Evolutionary conservation across 2,329 filamentous ascomycete species (phyloP).

Genomic region (Aspergillus quadricinctus): DNA sequence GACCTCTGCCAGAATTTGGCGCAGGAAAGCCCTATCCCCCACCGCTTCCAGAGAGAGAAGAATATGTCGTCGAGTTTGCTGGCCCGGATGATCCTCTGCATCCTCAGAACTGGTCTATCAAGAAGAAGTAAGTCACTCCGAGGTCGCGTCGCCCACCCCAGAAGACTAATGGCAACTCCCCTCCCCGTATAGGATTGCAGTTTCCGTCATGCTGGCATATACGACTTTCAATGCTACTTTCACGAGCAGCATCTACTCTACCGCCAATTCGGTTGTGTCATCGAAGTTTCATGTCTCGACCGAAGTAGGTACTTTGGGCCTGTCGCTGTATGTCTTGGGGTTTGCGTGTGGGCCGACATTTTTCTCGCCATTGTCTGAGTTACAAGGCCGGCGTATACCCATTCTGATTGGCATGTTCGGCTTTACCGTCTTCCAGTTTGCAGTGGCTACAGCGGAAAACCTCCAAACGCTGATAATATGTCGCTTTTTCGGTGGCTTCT

Average conservation of each 20-base stretch:
- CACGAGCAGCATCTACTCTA: constrained; percentile 64
- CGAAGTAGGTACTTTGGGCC: constrained; percentile 39
- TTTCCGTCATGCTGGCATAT: constrained; percentile 35
- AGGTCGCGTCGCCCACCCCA: neutral
- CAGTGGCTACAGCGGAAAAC: constrained; percentile 35
- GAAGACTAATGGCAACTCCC: neutral
- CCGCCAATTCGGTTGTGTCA: constrained; percentile 57
- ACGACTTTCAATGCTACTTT: constrained; percentile 54
- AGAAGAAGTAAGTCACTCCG: constrained; percentile 61
- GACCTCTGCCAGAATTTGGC: constrained; percentile 43
- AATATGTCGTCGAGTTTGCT: constrained; percentile 69
- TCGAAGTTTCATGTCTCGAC: constrained; percentile 53
- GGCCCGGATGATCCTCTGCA: constrained; percentile 78
- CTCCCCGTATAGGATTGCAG: constrained; percentile 17
- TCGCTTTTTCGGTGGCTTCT: constrained; percentile 50
- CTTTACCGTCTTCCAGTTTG: constrained; percentile 40
- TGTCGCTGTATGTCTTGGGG: constrained; percentile 43
- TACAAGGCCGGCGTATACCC: constrained; percentile 54
- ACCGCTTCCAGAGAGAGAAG: constrained; percentile 51
- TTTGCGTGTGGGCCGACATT: constrained; percentile 52
- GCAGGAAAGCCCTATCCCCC: constrained; percentile 56
- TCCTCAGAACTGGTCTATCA: constrained; percentile 79
- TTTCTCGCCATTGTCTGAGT: constrained; percentile 57
- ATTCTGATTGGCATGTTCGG: constrained; percentile 37
- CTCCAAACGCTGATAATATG: constrained; percentile 37